Percentiles rank a stretch among this genome's conserved stretches.
phyloP scores from a whole-genome alignment of 148 eudicot genomes.

The Cornus kousa region DNA sequence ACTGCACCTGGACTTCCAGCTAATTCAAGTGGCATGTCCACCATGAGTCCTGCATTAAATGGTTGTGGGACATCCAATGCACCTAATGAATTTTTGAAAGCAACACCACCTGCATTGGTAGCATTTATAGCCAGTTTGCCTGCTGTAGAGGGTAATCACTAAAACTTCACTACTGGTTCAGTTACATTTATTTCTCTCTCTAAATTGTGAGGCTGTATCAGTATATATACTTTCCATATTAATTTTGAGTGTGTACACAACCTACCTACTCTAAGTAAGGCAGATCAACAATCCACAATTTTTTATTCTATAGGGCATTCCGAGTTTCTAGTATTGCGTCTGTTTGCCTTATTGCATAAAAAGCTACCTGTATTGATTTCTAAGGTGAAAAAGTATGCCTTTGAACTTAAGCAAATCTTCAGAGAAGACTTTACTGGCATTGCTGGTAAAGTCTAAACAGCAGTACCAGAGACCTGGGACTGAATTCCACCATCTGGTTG shows the following conservation, averaged over 20 bases:
- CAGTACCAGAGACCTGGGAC: no score
- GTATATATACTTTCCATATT: neutral
- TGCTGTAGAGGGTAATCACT: slow-evolving; percentile 64
- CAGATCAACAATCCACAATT: neutral
- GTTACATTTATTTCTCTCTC: neutral
- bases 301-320: neutral
- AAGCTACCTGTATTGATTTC: neutral
- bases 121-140: slow-evolving; percentile 80
- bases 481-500: no score
- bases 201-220: neutral
- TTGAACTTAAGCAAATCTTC: no score
- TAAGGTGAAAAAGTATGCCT: neutral
- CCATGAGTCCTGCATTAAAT: slow-evolving; percentile 18
- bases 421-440: no score
- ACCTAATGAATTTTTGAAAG: slow-evolving; percentile 64
- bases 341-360: neutral
- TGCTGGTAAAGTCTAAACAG: no score
- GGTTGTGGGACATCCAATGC: slow-evolving; percentile 36
- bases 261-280: neutral
- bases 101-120: slow-evolving; percentile 66
- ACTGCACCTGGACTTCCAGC: slow-evolving; percentile 44
- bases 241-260: neutral
- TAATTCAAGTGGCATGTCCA: slow-evolving; percentile 29
- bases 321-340: neutral
- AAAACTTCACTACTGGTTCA: neutral